Evolutionary conservation across 495 filamentous ascomycete species (phyloP).

Genomic region (Jackrogersella multiformis): DNA sequence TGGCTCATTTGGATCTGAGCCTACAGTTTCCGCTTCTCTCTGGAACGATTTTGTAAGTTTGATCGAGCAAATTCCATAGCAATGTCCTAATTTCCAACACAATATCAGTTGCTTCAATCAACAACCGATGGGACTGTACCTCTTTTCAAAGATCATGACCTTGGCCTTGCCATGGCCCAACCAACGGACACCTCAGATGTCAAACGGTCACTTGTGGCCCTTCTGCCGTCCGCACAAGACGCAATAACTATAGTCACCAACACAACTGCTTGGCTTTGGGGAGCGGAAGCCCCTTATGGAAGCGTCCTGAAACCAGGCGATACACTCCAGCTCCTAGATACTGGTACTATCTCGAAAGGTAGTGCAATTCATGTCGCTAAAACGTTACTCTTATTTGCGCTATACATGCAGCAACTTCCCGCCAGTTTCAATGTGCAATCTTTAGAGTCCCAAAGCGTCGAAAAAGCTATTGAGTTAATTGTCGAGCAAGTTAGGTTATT

Average conservation of each 20-base stretch:
- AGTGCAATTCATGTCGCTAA: conserved; percentile 3
- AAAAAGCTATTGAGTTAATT: neutral
- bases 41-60: conserved; percentile 4
- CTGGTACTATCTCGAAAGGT: neutral
- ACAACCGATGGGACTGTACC: neutral
- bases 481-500: conserved; percentile 6
- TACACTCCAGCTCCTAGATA: neutral
- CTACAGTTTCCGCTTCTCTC: neutral
- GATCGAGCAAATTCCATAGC: neutral
- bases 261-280: conserved; percentile 13
- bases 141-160: neutral
- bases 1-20: neutral
- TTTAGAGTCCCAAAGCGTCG: neutral
- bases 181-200: neutral
- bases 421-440: neutral
- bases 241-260: conserved; percentile 11
- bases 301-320: neutral
- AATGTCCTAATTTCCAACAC: neutral
- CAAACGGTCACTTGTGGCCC: conserved; percentile 1
- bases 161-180: neutral
- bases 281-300: conserved; percentile 8
- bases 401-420: conserved; percentile 20
- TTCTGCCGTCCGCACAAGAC: conserved; percentile 9
- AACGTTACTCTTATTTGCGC: conserved; percentile 1
- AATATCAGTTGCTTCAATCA: neutral